Evolutionary conservation across 2,329 filamentous ascomycete species (phyloP).

Genomic region (Botryosphaeria dothidea): DNA sequence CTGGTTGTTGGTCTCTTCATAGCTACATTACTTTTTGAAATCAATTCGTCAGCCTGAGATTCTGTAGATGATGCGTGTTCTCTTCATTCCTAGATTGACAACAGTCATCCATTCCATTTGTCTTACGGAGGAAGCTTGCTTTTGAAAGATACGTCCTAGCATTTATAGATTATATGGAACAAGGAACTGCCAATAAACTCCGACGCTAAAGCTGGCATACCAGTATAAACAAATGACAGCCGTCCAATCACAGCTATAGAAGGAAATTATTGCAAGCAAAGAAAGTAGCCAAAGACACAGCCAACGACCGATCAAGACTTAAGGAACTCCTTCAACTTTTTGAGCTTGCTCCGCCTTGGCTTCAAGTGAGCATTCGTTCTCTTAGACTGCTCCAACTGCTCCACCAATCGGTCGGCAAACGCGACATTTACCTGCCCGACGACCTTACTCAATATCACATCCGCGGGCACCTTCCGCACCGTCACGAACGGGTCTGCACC

Average conservation of each 20-base stretch:
- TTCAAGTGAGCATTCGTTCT: background rate
- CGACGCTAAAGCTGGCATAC: too few relatives aligned
- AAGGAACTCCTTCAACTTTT: constrained; percentile 7
- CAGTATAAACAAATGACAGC: too few relatives aligned
- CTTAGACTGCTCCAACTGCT: background rate
- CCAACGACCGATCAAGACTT: background rate
- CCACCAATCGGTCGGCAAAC: background rate
- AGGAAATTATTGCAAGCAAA: too few relatives aligned
- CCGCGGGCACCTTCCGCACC: background rate
- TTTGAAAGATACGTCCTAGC: too few relatives aligned
- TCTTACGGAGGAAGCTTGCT: too few relatives aligned
- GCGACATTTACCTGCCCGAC: background rate
- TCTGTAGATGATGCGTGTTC: too few relatives aligned
- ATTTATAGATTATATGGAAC: too few relatives aligned
- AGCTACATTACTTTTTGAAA: background rate
- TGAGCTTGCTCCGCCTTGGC: background rate
- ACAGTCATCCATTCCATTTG: too few relatives aligned
- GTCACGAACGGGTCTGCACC: constrained; percentile 4
- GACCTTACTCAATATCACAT: background rate
- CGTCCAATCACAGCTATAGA: too few relatives aligned
- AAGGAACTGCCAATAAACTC: too few relatives aligned
- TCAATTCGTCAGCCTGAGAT: background rate
- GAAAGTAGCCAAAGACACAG: background rate
- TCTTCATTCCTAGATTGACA: too few relatives aligned
- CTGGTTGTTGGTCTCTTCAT: background rate